phyloP scores from a whole-genome alignment of 1,284 basidiomycete species.

The Peniophora sp. region DNA sequence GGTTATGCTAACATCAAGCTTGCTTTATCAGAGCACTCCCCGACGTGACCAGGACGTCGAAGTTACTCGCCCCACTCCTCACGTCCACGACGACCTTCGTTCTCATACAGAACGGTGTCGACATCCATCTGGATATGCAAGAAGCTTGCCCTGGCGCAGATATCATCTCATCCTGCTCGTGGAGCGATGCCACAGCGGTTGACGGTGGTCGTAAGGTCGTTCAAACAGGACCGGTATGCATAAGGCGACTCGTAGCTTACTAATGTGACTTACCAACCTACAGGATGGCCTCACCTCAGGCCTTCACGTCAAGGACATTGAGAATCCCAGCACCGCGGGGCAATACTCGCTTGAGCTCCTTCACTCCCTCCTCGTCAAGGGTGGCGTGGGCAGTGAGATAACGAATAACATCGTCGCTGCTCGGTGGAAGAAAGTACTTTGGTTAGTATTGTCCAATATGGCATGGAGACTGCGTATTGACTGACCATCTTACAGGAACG shows the following conservation, averaged over 20 bases:
- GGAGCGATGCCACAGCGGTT: constrained; percentile 30
- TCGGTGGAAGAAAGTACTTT: constrained; percentile 37
- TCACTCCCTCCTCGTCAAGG: constrained; percentile 22
- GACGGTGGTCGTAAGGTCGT: constrained; percentile 21
- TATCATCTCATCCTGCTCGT: constrained; percentile 29
- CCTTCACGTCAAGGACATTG: constrained; percentile 14
- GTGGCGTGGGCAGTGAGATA: constrained; percentile 25
- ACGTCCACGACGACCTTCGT: constrained; percentile 19
- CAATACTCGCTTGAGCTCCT: constrained; percentile 20
- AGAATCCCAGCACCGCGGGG: constrained; percentile 14
- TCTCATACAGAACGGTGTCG: constrained; percentile 32
- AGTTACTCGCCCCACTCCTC: constrained; percentile 22
- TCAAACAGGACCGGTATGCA: constrained; percentile 20
- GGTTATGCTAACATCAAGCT: too few relatives aligned
- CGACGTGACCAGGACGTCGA: constrained; percentile 23
- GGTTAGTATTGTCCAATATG: constrained; percentile 19
- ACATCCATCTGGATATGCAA: constrained; percentile 28
- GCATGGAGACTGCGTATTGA: background rate
- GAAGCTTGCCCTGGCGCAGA: constrained; percentile 17
- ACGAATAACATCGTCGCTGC: constrained; percentile 30
- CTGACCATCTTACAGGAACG: constrained; percentile 20
- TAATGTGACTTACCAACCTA: background rate
- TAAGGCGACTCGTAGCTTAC: background rate
- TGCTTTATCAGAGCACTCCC: constrained; percentile 18
- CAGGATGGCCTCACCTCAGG: constrained; percentile 28